Evolutionary conservation across 176 grass and related monocot genomes (phyloP), one percentile per base, ranked within the genome.

Genomic region (Oryza meridionalis): DNA sequence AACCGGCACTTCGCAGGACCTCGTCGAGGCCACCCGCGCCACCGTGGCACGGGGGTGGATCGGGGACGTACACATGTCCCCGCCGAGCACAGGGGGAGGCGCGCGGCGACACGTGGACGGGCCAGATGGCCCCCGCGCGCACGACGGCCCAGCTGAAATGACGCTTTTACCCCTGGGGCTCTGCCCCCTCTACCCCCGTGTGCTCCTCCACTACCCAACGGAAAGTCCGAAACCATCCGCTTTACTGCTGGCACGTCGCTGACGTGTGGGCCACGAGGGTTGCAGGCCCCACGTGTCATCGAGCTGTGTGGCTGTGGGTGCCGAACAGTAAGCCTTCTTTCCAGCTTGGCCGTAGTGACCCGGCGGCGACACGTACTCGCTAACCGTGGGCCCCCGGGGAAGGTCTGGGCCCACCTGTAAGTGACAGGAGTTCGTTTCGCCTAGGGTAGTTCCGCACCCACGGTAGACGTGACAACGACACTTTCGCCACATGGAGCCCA

Each of bases 171-270:
- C 26, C 71, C 26, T 22, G 17, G n/a, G 59, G 38, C 59, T 58
- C 2, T 42, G 26, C 2, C 63, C 66, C 83, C 2, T 42, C 40
- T 1, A 32, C 66, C 83, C 33, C 33, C 33, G 33, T 35, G 78
- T 82, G 83, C 83, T 51, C 76, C 76, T 2, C 58, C 65, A 71
- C 70, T 71, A 70, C 72, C 82, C 81, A 66, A 13, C 65, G n/a
- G n/a, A n/a, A n/a, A n/a, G n/a, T n/a, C n/a, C 0, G 11, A 62
- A 17, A 46, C 32, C 7, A 9, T 7, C 51, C 45, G 31, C 8
- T 43, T 64, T 4, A 19, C 4, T 19, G 9, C 31, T 9, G 1
- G 0, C 0, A 0, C 6, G 0, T 67, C 46, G 1, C 62, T 46
- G 85, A 46, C 12, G 0, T 1, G 0, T 75, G 12, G 84, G 17